Base-by-base conservation (phyloP, 2,329 filamentous ascomycete species). In the Colletotrichum coccodes region DNA sequence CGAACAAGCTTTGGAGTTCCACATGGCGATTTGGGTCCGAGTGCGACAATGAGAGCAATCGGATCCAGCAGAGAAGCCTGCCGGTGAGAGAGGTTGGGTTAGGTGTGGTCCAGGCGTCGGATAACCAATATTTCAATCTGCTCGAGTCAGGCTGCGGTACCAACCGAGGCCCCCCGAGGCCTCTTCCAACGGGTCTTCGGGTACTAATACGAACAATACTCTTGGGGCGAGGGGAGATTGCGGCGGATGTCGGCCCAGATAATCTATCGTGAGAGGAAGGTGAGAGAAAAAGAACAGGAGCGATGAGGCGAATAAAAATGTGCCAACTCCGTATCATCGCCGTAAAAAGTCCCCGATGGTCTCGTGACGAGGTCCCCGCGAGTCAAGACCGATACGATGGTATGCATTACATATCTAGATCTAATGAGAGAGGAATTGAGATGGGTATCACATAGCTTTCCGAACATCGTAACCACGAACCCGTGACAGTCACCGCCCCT, bases 371-470 rank as follows among this genome's bases (percentile, higher is more conserved):
- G 6, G 36, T 23, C 11, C 12, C 49, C 49, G 44, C 56, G 61
- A 65, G 66, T 60, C 61, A 68, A 38, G 59, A 57, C 49, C n/a
- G 40, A 65, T 42, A 50, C 34, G 49, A 46, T 56, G 18, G 23
- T 36, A 14, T 34, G 21, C 42, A 26, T 60, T 60, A 69, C 64
- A 56, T 44, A 44, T 60, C 42, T 60, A 60, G 9, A 56, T 44
- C 36, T 32, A 26, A 34, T 16, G 32, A 42, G 21, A 65, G 40
- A 68, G 61, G 66, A 60, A 66, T 65, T 49, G 54, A 56, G 47
- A 60, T 65, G 66, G 66, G 66, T 69, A 69, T 69, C 66, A 58
- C 42, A 64, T 61, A 53, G 52, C 58, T 60, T 69, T 52, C 66
- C 40, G 28, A 69, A 60, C 54, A 50, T 69, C 66, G 54, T 60